Base-by-base conservation (phyloP, 129 eudicot species). In the Arctium lappa region DNA sequence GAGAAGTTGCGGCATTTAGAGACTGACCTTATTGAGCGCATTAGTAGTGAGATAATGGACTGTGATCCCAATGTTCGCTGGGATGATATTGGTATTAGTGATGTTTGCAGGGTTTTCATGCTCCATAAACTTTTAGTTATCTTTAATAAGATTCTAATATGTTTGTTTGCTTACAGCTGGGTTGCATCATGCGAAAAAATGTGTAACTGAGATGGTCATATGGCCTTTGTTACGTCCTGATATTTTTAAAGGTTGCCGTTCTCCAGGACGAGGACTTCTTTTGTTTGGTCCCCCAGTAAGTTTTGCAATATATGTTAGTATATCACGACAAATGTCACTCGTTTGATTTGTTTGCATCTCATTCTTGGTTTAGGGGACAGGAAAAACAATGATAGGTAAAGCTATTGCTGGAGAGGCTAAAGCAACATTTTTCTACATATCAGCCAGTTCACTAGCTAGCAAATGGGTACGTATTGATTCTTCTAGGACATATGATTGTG, bases 381-480 rank as follows among this genome's bases (percentile, higher is more conserved):
- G 99, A 79, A 95, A 95, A 81, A 95, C 99, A 8, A 95, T 95
- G 99, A 95, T 95, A 73, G 99, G 99, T 79, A 95, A 95, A 87
- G 99, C 99, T 60, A 95, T 95, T 65, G 99, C 98, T 84, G 99
- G 99, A 82, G 99, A 95, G 85, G 98, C 95, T 69, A 95, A 95
- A 80, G 99, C 99, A 82, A 95, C 99, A 34, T 93, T 95, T 86
- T 95, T 95, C 88, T 95, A 95, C 88, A 95, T 95, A 79, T 95
- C 99, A 75, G 98, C 99, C 42, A 95, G 99, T 89, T 95, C 99
- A 62, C 88, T 95, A 80, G 93, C 99, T 31, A 95, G 99, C 85
- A 95, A 95, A 86, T 95, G 99, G 99, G 99, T 95, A 91, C 10
- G 83, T 50, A 5, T 74, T 48, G 50, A 33, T 76, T 74, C 62